Base-by-base conservation (phyloP, 1,284 basidiomycete genomes). In the Phylloporus gajari region DNA sequence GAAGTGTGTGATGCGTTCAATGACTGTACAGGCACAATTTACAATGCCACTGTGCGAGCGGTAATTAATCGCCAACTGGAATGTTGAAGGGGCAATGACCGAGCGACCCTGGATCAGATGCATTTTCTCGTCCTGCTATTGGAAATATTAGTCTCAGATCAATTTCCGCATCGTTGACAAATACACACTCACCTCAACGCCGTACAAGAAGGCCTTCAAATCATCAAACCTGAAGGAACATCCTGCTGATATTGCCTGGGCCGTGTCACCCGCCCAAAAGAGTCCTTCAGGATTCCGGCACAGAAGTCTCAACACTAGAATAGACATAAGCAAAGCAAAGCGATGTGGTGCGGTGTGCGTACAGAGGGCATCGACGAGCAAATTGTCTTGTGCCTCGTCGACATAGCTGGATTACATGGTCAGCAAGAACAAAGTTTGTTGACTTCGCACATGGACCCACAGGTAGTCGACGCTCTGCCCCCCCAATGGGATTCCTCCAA, bases 41-140 rank as follows among this genome's bases (percentile, higher is more conserved):
- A 93, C 88, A 42, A 92, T 91, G 2, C 93, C 93, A 0, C 87
- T 87, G 75, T 94, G 93, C 0, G 91, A 93, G 13, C 93, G 88
- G 77, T 92, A 93, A 75, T 94, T 94, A 48, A 86, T 82, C 0
- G 87, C 83, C 1, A 94, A 85, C 67, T 92, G 88, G 79, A 93
- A 94, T 4, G 84, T 83, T 65, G 78, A 82, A 0, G 91, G 90
- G 44, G 83, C 75, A 35, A 62, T 64, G 71, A 77, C 68, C 17
- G 79, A 67, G 9, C 69, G 69, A 58, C 72, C 72, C 9, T 70
- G 75, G 46, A 70, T 72, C 15, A 72, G n/a, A 62, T 74, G 71
- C 4, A 42, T 65, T 9, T 56, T 71, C 42, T 67, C 76, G 63
- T 76, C 79, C n/a, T n/a, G n/a, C n/a, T n/a, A n/a, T n/a, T n/a